Evolutionary conservation across 1,284 basidiomycete genomes (phyloP).

Genomic region (Peniophora sp.): DNA sequence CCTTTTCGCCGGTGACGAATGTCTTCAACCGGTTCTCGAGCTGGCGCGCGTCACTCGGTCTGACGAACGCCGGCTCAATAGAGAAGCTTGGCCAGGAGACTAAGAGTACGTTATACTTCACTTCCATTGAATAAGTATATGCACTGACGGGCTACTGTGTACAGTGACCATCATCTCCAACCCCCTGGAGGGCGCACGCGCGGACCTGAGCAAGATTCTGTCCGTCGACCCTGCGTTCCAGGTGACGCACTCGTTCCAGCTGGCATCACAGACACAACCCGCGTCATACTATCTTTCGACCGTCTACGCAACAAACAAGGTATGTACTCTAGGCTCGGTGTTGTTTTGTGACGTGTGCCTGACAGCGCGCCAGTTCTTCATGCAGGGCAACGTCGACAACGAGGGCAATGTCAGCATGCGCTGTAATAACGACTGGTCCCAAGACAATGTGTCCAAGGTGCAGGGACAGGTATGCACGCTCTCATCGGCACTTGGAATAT

Average conservation of each 20-base stretch:
- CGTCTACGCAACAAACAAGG: constrained; percentile 83
- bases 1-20: constrained; percentile 51
- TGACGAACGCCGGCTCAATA: constrained; percentile 83
- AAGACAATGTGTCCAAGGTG: constrained; percentile 76
- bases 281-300: constrained; percentile 93
- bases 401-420: constrained; percentile 87
- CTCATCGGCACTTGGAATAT: neutral
- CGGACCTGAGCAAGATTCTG: constrained; percentile 92
- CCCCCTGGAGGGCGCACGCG: constrained; percentile 95
- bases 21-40: constrained; percentile 65
- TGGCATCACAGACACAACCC: constrained; percentile 71
- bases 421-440: constrained; percentile 85
- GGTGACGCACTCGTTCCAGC: constrained; percentile 91
- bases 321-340: constrained; percentile 24
- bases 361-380: constrained; percentile 57
- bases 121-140: constrained; percentile 1
- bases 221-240: constrained; percentile 95
- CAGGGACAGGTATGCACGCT: constrained; percentile 72
- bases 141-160: constrained; percentile 8
- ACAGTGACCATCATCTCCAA: constrained; percentile 87
- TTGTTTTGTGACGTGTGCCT: constrained; percentile 3
- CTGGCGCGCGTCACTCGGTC: constrained; percentile 74
- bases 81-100: constrained; percentile 90
- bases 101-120: constrained; percentile 48
- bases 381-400: constrained; percentile 93